Percentiles rank a stretch among this genome's conserved stretches.
Conservation (phyloP, 257 asterid species). For the Leptodermis oblonga region DNA sequence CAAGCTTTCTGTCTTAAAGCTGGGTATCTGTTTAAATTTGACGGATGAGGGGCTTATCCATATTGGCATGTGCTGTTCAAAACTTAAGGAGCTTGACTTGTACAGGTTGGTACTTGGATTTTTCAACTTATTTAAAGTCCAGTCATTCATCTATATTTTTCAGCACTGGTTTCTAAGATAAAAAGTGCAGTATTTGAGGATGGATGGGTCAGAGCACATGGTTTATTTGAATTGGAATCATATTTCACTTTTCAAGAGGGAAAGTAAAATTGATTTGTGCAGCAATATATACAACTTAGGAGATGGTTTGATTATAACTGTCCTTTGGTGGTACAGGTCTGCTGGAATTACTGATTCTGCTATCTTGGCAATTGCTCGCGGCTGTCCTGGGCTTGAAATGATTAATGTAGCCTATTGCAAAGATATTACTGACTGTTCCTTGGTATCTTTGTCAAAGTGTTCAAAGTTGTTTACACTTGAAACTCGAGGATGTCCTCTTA, state of each 20-base stretch:
- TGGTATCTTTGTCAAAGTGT: slow-evolving; percentile 67
- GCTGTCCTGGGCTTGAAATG: slow-evolving; percentile 73
- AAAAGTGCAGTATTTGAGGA: background rate
- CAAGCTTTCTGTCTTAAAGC: slow-evolving; percentile 54
- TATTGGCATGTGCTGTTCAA: slow-evolving; percentile 59
- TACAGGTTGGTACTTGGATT: slow-evolving; percentile 49
- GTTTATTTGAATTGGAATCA: background rate
- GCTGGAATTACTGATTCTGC: slow-evolving; percentile 67
- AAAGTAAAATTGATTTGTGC: background rate
- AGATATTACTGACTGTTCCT: slow-evolving; percentile 52
- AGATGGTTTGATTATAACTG: background rate
- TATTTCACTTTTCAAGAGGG: background rate
- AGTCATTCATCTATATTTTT: background rate
- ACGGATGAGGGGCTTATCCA: slow-evolving; percentile 65
- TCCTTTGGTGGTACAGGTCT: slow-evolving; percentile 44
- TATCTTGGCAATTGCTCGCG: slow-evolving; percentile 53
- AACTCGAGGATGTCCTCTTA: slow-evolving; percentile 70
- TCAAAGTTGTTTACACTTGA: slow-evolving; percentile 59
- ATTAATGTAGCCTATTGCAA: slow-evolving; percentile 65
- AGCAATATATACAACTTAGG: background rate
- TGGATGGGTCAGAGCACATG: background rate
- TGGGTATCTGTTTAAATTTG: slow-evolving; percentile 70
- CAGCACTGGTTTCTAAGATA: background rate
- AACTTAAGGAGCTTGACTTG: slow-evolving; percentile 74
- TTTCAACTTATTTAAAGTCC: background rate